Conservation (phyloP, 2,329 filamentous ascomycete species). For the Venturia aucupariae region DNA sequence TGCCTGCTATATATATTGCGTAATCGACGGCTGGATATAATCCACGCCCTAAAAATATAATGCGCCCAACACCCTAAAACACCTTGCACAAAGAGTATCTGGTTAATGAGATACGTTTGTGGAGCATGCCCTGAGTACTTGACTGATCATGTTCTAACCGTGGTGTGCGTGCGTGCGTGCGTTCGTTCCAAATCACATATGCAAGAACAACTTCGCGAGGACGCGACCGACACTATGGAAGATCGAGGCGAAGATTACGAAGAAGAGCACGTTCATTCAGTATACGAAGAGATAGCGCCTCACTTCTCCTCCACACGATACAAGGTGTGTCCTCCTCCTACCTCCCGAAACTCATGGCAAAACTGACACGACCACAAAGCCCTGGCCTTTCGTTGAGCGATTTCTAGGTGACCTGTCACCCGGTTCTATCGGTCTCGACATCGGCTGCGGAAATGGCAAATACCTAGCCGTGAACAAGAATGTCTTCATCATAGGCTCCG, state of each 20-base stretch:
- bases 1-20: no score
- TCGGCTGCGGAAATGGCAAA: constrained; percentile 96
- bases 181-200: no score
- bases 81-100: no score
- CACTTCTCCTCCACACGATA: constrained; percentile 75
- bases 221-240: not conserved
- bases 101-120: no score
- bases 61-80: no score
- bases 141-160: no score
- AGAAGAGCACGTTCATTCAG: constrained; percentile 74
- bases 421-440: constrained; percentile 75
- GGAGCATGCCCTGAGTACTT: no score
- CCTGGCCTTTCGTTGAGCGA: constrained; percentile 82
- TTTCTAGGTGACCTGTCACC: constrained; percentile 60
- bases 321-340: constrained; percentile 42
- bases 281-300: constrained; percentile 80
- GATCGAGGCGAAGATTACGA: constrained; percentile 50
- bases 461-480: constrained; percentile 72
- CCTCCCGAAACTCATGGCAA: not conserved
- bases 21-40: no score
- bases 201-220: no score
- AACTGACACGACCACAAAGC: constrained; percentile 37
- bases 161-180: no score
- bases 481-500: constrained; percentile 74
- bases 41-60: no score